Conservation (phyloP, 2,329 filamentous ascomycete genomes). For the Neurospora crassa region DNA sequence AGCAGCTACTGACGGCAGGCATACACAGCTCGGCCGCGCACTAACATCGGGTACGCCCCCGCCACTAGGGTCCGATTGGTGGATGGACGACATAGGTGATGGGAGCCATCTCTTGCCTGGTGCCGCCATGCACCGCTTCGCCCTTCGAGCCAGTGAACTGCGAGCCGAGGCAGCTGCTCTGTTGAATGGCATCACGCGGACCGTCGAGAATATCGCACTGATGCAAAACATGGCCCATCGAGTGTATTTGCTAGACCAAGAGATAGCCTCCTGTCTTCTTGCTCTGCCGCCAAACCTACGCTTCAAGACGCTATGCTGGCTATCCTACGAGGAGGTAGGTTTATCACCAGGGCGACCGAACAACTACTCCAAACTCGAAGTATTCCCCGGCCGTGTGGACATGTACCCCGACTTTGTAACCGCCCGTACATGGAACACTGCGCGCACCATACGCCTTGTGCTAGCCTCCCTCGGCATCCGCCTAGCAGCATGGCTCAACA, state of each 20-base stretch:
- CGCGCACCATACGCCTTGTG: slow-evolving; percentile 43
- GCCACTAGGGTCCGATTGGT: slow-evolving; percentile 47
- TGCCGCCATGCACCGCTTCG: slow-evolving; percentile 37
- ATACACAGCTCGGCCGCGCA: slow-evolving; percentile 42
- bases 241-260: slow-evolving; percentile 42
- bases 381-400: slow-evolving; percentile 51
- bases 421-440: slow-evolving; percentile 46
- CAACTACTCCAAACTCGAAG: slow-evolving; percentile 38
- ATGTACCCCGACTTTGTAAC: slow-evolving; percentile 50
- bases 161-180: slow-evolving; percentile 41
- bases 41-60: slow-evolving; percentile 43
- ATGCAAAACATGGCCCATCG: slow-evolving; percentile 41
- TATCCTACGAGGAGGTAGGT: slow-evolving; percentile 36
- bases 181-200: slow-evolving; percentile 35
- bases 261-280: slow-evolving; percentile 41
- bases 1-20: slow-evolving; percentile 4
- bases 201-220: slow-evolving; percentile 38
- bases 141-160: slow-evolving; percentile 43
- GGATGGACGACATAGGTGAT: slow-evolving; percentile 41
- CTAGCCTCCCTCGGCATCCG: slow-evolving; percentile 47
- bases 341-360: slow-evolving; percentile 31
- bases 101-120: slow-evolving; percentile 33
- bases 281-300: slow-evolving; percentile 38
- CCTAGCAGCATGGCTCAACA: slow-evolving; percentile 49
- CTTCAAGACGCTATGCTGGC: slow-evolving; percentile 42